Percentiles rank a stretch among this genome's conserved stretches.
phyloP scores from a whole-genome alignment of 139 green algal genomes.

The Tetratostichococcus sp. region DNA sequence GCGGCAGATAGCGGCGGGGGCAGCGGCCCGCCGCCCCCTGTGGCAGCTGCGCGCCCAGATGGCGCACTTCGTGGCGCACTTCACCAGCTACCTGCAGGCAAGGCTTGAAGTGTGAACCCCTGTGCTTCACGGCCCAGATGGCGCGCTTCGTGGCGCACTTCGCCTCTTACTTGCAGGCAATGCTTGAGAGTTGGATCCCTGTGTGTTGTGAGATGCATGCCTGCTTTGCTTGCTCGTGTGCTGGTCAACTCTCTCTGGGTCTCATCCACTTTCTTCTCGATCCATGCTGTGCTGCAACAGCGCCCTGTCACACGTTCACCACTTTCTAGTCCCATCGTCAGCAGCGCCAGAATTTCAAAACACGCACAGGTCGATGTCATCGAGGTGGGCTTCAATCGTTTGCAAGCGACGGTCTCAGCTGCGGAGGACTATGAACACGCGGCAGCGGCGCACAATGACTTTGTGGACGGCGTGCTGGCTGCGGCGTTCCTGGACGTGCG shows the following conservation, averaged over 20 bases:
- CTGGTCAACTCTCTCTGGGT: too few relatives aligned
- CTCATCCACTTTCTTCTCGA: not conserved
- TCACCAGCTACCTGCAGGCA: conserved; percentile 81
- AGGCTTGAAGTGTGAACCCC: too few relatives aligned
- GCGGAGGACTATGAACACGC: conserved; percentile 68
- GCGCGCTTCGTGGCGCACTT: conserved; percentile 74
- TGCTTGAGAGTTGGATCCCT: too few relatives aligned
- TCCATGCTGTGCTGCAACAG: not conserved
- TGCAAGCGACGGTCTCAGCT: conserved; percentile 43
- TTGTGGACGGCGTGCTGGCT: conserved; percentile 53
- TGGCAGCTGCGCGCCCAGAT: conserved; percentile 74
- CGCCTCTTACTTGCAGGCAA: conserved; percentile 77
- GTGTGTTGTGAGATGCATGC: too few relatives aligned
- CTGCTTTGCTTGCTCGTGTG: too few relatives aligned
- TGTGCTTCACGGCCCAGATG: too few relatives aligned
- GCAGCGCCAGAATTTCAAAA: too few relatives aligned
- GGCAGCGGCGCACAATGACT: conserved; percentile 57
- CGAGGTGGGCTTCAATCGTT: conserved; percentile 47
- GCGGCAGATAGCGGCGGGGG: not conserved
- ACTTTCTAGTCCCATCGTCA: too few relatives aligned
- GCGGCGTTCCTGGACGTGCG: conserved; percentile 71
- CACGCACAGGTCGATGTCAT: conserved; percentile 87
- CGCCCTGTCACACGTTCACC: too few relatives aligned
- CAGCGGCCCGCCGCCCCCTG: conserved; percentile 22
- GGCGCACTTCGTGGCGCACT: conserved; percentile 73